Percentiles rank a stretch among this genome's conserved stretches.
Evolutionary conservation across 2,329 filamentous ascomycete genomes (phyloP).

Genomic region (Fusarium sp.): DNA sequence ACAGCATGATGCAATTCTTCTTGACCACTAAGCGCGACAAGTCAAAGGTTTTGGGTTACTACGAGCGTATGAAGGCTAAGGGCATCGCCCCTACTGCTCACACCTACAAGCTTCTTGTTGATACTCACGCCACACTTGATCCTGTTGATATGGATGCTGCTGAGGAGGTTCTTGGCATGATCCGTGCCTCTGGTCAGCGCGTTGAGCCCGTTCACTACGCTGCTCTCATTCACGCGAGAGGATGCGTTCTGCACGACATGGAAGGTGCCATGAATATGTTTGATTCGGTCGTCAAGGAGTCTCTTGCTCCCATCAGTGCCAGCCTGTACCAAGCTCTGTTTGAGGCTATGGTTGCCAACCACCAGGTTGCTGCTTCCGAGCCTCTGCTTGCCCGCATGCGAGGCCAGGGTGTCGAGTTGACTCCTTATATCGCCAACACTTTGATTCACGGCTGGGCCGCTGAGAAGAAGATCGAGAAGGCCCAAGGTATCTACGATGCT

Average conservation of each 20-base stretch:
- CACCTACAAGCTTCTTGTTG: constrained; percentile 97
- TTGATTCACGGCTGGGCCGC: constrained; percentile 96
- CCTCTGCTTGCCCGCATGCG: constrained; percentile 81
- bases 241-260: constrained; percentile 93
- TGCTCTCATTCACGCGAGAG: constrained; percentile 93
- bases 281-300: constrained; percentile 78
- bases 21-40: constrained; percentile 97
- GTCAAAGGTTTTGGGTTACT: constrained; percentile 92
- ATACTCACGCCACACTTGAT: constrained; percentile 93
- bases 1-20: constrained; percentile 99
- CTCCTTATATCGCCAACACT: constrained; percentile 97
- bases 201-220: constrained; percentile 96
- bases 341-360: constrained; percentile 96
- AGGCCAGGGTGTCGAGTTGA: constrained; percentile 80
- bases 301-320: constrained; percentile 76
- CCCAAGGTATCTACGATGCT: constrained; percentile 81
- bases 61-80: constrained; percentile 90
- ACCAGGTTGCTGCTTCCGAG: constrained; percentile 81
- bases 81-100: constrained; percentile 92
- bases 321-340: constrained; percentile 97
- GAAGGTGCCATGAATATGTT: constrained; percentile 84
- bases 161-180: constrained; percentile 82
- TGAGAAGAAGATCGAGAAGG: constrained; percentile 82
- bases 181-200: constrained; percentile 77
- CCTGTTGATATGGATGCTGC: constrained; percentile 89